Base-by-base conservation (phyloP, 257 asterid species). In the Galeopsis tetrahit region DNA sequence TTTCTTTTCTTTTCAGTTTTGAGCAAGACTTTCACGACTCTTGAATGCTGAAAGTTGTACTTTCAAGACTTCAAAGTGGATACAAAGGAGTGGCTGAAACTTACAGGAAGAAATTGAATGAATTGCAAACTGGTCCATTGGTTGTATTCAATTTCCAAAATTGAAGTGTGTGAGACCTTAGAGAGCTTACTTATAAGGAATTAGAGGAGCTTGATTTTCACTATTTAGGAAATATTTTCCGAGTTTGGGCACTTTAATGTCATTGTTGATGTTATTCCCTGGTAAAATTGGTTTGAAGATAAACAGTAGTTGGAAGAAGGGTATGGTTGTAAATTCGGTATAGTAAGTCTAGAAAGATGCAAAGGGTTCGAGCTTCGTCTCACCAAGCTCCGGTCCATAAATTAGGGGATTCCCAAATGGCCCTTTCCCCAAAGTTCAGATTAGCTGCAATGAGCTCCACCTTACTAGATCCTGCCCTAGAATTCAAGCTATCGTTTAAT, bases 331-430 rank as follows among this genome's bases (percentile, higher is more conserved):
- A 59, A 63, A 38, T 51, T 48, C 15, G 63, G 49, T 44, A 13
- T 62, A 63, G 67, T 52, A 66, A 17, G 39, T 36, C 4, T 1
- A 17, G 38, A 28, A 65, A 57, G 74, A 88, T 88, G 91, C 94
- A 88, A 57, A 85, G 93, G 69, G 98, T 92, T 6, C 79, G 96
- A 61, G 86, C 87, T 72, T 87, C 96, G 34, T 84, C 98, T 5
- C 88, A 82, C 57, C 98, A 87, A 83, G 79, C 90, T 52, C 90
- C 97, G 5, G 94, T 91, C 66, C 96, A 82, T 68, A 91, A 87
- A 83, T 85, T 93, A 0, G 97, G 98, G 44, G 96, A 89, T 78
- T 79, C 96, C 28, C 96, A 93, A 71, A 91, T 91, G 95, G 83
- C 91, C 51, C 77, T 93, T 46, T 89, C 98, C 53, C 97, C 95